These are phyloP conservation scores for Suhomyces atakaporum DNA, from an alignment of 1,139 yeast genomes.

Conservation along the genomic window DNA sequence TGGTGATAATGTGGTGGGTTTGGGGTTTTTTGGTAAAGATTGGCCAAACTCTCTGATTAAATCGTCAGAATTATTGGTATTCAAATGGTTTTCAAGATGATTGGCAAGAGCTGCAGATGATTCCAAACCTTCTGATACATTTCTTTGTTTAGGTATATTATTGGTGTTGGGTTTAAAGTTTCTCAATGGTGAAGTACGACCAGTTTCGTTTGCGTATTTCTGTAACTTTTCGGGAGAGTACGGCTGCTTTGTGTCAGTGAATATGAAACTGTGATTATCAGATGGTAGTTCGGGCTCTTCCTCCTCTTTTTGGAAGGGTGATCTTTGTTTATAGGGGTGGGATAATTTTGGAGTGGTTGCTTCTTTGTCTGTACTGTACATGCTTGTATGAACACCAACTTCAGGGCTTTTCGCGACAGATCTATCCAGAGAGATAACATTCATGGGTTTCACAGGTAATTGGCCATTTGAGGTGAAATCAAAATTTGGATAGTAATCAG, in stretches of 20 bases:
- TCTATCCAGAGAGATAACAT: slow-evolving; percentile 26
- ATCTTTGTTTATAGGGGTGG: slow-evolving; percentile 6
- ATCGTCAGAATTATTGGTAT: slow-evolving; percentile 6
- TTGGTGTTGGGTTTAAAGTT: slow-evolving; percentile 20
- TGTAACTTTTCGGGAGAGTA: slow-evolving; percentile 24
- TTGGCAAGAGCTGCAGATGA: slow-evolving; percentile 29
- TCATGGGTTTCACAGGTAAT: slow-evolving; percentile 48
- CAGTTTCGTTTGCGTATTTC: slow-evolving; percentile 23
- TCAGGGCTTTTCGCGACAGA: slow-evolving; percentile 1
- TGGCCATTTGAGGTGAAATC: slow-evolving; percentile 50
- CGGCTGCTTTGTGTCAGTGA: slow-evolving; percentile 17
- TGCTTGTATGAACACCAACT: slow-evolving; percentile 6
- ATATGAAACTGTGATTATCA: slow-evolving; percentile 32
- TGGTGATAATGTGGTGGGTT: slow-evolving; percentile 20
- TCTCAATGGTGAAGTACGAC: slow-evolving; percentile 27
- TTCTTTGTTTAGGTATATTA: slow-evolving; percentile 13
- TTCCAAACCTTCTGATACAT: slow-evolving; percentile 30
- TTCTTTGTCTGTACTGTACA: slow-evolving; percentile 7
- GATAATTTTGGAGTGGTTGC: slow-evolving; percentile 4
- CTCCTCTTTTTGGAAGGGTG: neutral
- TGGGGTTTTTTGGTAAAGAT: slow-evolving; percentile 14
- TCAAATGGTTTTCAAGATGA: slow-evolving; percentile 26
- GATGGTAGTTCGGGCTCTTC: neutral
- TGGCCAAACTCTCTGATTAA: slow-evolving; percentile 15
- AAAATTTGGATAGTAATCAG: slow-evolving; percentile 34